Percentiles rank a stretch among this genome's conserved stretches.
phyloP scores from a whole-genome alignment of 805 yeast species.

The Yamadazyma insecticola region DNA sequence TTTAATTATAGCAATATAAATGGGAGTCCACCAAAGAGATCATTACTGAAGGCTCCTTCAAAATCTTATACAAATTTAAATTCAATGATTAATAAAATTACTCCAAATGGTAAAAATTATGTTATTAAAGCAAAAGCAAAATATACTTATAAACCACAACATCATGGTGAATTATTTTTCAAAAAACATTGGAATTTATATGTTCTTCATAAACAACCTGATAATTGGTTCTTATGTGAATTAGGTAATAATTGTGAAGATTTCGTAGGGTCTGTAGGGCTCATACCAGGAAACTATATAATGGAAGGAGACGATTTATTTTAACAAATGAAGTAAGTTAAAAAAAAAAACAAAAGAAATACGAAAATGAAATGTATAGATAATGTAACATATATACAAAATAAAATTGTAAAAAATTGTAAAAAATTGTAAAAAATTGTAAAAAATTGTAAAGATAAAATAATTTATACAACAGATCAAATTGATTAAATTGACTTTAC shows the following conservation, averaged over 20 bases:
- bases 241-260: conserved; percentile 31
- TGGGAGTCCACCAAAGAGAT: conserved; percentile 11
- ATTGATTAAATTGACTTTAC: too few relatives aligned
- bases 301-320: conserved; percentile 23
- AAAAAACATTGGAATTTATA: conserved; percentile 39
- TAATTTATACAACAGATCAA: too few relatives aligned
- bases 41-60: conserved; percentile 29
- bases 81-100: conserved; percentile 20
- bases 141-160: conserved; percentile 37
- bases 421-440: too few relatives aligned
- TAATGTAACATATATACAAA: too few relatives aligned
- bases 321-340: conserved; percentile 2
- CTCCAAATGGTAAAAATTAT: conserved; percentile 30
- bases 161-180: conserved; percentile 37
- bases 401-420: too few relatives aligned
- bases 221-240: conserved; percentile 42
- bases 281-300: conserved; percentile 42
- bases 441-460: too few relatives aligned
- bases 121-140: conserved; percentile 34
- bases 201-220: conserved; percentile 39
- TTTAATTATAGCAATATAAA: conserved; percentile 1
- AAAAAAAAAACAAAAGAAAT: too few relatives aligned
- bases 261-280: conserved; percentile 31
- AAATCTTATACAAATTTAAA: conserved; percentile 30
- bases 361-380: too few relatives aligned